phyloP scores from a whole-genome alignment of 441 rosid genomes.

The Adansonia rubrostipa region DNA sequence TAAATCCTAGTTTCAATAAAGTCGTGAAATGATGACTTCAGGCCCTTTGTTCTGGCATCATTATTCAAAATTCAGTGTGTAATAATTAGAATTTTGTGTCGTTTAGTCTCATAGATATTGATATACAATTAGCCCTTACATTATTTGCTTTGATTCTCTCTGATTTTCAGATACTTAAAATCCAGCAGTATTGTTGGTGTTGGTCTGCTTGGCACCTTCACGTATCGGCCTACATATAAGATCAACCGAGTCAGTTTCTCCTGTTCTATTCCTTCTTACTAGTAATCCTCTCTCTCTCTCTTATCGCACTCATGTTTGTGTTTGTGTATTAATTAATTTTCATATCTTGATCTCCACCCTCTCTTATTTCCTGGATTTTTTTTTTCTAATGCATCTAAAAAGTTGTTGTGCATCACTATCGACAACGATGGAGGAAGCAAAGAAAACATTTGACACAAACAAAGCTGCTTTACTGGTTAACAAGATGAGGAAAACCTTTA shows the following conservation, averaged over 20 bases:
- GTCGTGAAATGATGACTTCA: not conserved
- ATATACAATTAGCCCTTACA: not conserved
- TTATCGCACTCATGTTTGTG: not conserved
- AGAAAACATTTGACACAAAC: slow-evolving; percentile 40
- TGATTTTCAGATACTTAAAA: slow-evolving; percentile 8
- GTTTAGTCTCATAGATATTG: not conserved
- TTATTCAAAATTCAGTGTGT: not conserved
- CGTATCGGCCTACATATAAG: slow-evolving; percentile 16
- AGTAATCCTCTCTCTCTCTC: slow-evolving; percentile 15
- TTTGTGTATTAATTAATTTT: slow-evolving; percentile 8
- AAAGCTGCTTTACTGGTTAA: slow-evolving; percentile 51
- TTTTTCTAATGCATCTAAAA: not conserved
- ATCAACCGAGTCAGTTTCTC: slow-evolving; percentile 13
- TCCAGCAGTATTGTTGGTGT: slow-evolving; percentile 8
- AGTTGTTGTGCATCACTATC: slow-evolving; percentile 36
- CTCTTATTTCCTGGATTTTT: not conserved
- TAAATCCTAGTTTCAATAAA: slow-evolving; percentile 2
- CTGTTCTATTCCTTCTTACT: slow-evolving; percentile 9
- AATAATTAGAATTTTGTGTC: not conserved
- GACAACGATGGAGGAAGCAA: slow-evolving; percentile 31
- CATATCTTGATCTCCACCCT: not conserved
- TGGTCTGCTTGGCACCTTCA: not conserved
- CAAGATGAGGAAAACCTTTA: slow-evolving; percentile 56
- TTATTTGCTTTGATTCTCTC: slow-evolving; percentile 1
- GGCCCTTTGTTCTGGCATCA: not conserved